Base-by-base conservation (phyloP, 345 rosid species). In the Eucalyptus decipiens region DNA sequence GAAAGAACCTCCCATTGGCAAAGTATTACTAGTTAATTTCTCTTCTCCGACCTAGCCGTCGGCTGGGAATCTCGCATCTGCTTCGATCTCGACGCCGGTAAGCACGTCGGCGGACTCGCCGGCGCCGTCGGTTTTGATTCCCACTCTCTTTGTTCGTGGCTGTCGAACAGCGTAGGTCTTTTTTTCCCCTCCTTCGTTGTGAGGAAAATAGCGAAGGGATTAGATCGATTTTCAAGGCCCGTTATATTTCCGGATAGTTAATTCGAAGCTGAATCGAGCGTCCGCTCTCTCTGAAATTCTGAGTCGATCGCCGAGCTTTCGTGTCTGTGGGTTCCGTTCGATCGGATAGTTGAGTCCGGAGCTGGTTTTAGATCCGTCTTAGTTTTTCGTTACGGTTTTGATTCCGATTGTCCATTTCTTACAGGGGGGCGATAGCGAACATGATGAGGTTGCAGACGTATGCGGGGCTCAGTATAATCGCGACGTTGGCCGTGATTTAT, bases 361-460 rank as follows among this genome's bases (percentile, higher is more conserved):
- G 85, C 24, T 6, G 47, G 85, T 76, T 40, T 21, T 76, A 40
- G 85, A 76, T 76, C 85, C 85, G 13, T 40, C 47, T 76, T 76
- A 40, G 47, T 23, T 40, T 76, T 11, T 67, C 23, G 80, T 17
- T 67, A 15, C 42, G 83, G 83, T 37, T 72, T 76, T 76, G 85
- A 76, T 11, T 23, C 85, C 47, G 15, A 40, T 76, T 1, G 8
- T 76, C 47, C 7, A 28, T 85, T 86, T 49, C 40, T 32, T 54
- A 23, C 13, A 24, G n/a, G n/a, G 52, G 87, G 86, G 54, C 45
- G 90, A 47, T 54, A 86, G 43, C 85, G 30, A 88, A 85, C 87
- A 97, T 95, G 98, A 94, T 97, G 95, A 95, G 94, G 95, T 93
- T 97, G 80, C 94, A 90, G 45, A 96, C 97, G 50, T 97, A 97